Evolutionary conservation across 2,329 filamentous ascomycete species (phyloP), one percentile per base, ranked within the genome.

Genomic region (Aspergillus pseudotamarii): DNA sequence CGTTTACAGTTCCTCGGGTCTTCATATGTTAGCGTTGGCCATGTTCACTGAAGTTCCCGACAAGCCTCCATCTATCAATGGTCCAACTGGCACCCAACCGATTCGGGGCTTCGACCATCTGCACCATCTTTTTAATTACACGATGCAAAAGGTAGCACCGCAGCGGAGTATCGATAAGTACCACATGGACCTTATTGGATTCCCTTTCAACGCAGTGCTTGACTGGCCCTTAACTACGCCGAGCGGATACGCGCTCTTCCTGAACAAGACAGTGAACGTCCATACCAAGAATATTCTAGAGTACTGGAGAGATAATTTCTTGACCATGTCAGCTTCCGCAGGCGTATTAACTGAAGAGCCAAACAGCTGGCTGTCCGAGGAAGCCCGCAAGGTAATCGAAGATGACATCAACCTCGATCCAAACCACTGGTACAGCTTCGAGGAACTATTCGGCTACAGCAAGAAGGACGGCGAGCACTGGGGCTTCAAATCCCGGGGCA

Each of bases 61-160:
- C 48, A 51, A 32, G 28, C 26, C 48, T 4, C 48, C 48, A 28
- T 51, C 32, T 16, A 50, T 50, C 23, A 51, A 19, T 14, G 48
- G 32, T n/a, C 48, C 26, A 10, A 51, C 48, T 2, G 48, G 26
- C 26, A 51, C 48, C 23, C 32, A 30, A 11, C 26, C 10, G 28
- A 5, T 51, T 14, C 26, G 12, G 48, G 26, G n/a, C 26, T 51
- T 51, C 26, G 28, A 21, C 14, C 48, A 51, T 26, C 48, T 50
- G 6, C 21, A 19, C 10, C 46, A 50, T 28, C 10, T 50, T 16
- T 28, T 50, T 21, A 50, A 50, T 23, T 50, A 50, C 23, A 14
- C 21, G 21, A 50, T 50, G 23, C 46, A 50, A 21, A 50, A 28
- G n/a, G 32, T 21, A 14, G 32, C 14, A 1, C 32, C 34, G 89